Evolutionary conservation across 2,329 filamentous ascomycete species (phyloP).

Genomic region (Exophiala mesophila): DNA sequence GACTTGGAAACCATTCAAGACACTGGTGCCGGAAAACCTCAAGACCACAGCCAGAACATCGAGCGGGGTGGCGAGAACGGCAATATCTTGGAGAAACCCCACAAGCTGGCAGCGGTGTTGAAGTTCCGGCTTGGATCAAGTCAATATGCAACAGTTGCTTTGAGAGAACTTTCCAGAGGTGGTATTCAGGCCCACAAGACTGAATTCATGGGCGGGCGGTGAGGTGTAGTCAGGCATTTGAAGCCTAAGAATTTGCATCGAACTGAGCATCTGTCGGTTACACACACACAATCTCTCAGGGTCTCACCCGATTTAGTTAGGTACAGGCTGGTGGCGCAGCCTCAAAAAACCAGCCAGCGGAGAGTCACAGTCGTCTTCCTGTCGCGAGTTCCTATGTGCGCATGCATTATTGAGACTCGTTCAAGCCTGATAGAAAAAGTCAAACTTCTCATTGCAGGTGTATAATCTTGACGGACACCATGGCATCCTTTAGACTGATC

Average conservation of each 20-base stretch:
- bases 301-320: too few species aligned
- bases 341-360: too few species aligned
- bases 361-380: too few species aligned
- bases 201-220: conserved; percentile 52
- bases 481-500: too few species aligned
- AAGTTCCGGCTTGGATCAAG: conserved; percentile 73
- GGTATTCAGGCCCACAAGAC: conserved; percentile 59
- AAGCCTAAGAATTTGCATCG: not conserved
- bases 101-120: conserved; percentile 39
- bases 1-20: conserved; percentile 67
- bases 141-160: conserved; percentile 78
- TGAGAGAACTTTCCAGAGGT: conserved; percentile 72
- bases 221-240: conserved; percentile 1
- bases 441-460: too few species aligned
- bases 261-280: not conserved
- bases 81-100: conserved; percentile 5
- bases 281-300: too few species aligned
- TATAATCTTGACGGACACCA: too few species aligned
- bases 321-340: too few species aligned
- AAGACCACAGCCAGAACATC: conserved; percentile 16
- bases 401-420: too few species aligned
- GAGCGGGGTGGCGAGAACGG: not conserved
- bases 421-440: too few species aligned
- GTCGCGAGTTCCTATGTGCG: too few species aligned
- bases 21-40: conserved; percentile 31